Evolutionary conservation across 352 stramenopile species (phyloP).

Genomic region (Pythium vanterpoolii): DNA sequence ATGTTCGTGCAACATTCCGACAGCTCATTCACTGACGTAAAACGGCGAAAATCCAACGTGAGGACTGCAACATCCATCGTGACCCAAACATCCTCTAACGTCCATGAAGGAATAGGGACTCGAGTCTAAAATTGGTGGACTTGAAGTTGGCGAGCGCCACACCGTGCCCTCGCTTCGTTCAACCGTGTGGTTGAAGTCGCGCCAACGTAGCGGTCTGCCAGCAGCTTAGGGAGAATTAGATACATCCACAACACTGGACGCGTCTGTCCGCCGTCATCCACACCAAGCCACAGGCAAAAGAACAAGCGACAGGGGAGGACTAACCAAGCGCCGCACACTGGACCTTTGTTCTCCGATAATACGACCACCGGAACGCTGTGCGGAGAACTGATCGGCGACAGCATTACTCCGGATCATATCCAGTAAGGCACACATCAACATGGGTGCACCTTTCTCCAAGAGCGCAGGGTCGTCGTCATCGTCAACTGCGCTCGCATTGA

Average conservation of each 20-base stretch:
- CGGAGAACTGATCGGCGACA: not conserved
- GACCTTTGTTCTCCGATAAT: not conserved
- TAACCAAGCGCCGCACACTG: not conserved
- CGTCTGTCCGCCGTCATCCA: not conserved
- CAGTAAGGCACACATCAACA: not conserved
- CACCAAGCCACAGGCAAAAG: too few species aligned
- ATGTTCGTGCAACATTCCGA: slow-evolving; percentile 9
- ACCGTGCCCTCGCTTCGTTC: not conserved
- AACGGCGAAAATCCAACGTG: slow-evolving; percentile 26
- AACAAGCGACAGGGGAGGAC: not conserved
- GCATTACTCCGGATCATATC: slow-evolving; percentile 3
- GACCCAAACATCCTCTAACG: slow-evolving; percentile 19
- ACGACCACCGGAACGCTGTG: not conserved
- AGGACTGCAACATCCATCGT: slow-evolving; percentile 2
- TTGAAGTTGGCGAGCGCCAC: slow-evolving; percentile 23
- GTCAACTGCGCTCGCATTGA: slow-evolving; percentile 22
- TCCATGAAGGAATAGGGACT: not conserved
- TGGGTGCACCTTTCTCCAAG: slow-evolving; percentile 23
- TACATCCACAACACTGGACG: too few species aligned
- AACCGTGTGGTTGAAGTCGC: slow-evolving; percentile 25
- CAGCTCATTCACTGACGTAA: slow-evolving; percentile 1
- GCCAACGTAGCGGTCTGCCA: too few species aligned
- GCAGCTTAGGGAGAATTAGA: not conserved
- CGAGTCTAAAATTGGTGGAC: not conserved
- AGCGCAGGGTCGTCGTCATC: not conserved